Conservation (phyloP, 306 rosid genomes). For the Glycyrrhiza uralensis region DNA sequence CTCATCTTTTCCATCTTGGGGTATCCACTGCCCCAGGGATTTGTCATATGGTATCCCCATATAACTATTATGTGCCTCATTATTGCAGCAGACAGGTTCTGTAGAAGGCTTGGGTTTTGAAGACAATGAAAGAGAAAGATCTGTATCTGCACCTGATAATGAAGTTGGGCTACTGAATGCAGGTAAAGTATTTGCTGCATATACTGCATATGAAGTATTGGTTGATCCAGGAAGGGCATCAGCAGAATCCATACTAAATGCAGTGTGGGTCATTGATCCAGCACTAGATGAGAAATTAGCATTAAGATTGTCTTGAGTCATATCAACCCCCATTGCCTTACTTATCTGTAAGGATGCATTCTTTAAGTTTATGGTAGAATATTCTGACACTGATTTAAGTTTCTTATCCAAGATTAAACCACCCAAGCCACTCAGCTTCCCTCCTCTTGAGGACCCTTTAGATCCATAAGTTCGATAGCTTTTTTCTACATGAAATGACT, state of each 20-base stretch:
- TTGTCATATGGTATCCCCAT: constrained; percentile 47
- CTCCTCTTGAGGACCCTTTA: constrained; percentile 72
- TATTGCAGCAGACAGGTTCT: constrained; percentile 33
- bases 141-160: constrained; percentile 51
- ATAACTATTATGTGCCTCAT: constrained; percentile 42
- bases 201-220: constrained; percentile 26
- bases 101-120: constrained; percentile 40
- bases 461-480: constrained; percentile 57
- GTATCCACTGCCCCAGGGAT: constrained; percentile 54
- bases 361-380: constrained; percentile 53
- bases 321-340: constrained; percentile 57
- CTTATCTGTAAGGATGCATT: constrained; percentile 61
- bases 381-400: constrained; percentile 57
- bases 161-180: constrained; percentile 25
- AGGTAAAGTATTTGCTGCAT: constrained; percentile 25
- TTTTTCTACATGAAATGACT: constrained; percentile 70
- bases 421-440: constrained; percentile 58
- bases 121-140: constrained; percentile 73
- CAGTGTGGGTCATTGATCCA: constrained; percentile 36
- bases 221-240: constrained; percentile 31
- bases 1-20: constrained; percentile 67
- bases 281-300: constrained; percentile 41
- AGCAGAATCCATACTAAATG: constrained; percentile 41
- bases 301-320: constrained; percentile 47
- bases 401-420: constrained; percentile 68